These are phyloP conservation scores for Candida palmyrensis DNA, from an alignment of 805 yeast species.

Conservation along the genomic window DNA sequence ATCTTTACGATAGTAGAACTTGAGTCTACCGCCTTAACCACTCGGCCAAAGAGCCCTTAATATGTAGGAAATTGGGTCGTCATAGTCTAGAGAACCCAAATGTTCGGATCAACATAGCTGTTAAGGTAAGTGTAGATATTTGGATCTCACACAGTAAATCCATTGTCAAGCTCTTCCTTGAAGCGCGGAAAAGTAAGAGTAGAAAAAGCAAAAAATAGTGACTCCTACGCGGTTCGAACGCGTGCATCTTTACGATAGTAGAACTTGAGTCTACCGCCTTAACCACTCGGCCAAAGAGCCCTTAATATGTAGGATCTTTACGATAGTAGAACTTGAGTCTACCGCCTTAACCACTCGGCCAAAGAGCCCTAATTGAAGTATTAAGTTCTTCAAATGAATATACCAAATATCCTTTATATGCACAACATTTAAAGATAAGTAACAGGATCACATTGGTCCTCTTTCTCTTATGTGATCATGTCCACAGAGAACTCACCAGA, in stretches of 20 bases:
- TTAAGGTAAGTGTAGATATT: too few species aligned
- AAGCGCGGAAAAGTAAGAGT: too few species aligned
- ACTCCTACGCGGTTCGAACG: slow-evolving; percentile 32
- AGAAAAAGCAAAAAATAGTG: slow-evolving; percentile 19
- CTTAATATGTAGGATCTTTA: too few species aligned
- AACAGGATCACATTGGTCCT: not conserved
- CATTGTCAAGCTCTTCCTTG: too few species aligned
- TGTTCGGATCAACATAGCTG: too few species aligned
- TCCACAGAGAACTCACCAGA: not conserved
- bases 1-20: too few species aligned
- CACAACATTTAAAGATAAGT: not conserved
- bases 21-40: too few species aligned
- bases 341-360: slow-evolving; percentile 35
- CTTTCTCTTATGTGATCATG: not conserved
- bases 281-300: slow-evolving; percentile 34
- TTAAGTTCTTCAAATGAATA: not conserved
- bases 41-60: too few species aligned
- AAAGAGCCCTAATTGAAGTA: slow-evolving; percentile 17
- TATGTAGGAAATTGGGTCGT: too few species aligned
- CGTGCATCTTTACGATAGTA: slow-evolving; percentile 31
- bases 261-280: slow-evolving; percentile 34
- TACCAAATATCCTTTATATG: not conserved
- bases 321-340: slow-evolving; percentile 32
- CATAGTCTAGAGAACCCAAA: too few species aligned
- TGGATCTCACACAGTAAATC: too few species aligned